Evolutionary conservation across 441 rosid species (phyloP), one percentile per base, ranked within the genome.

Genomic region (Macaranga tanarius): DNA sequence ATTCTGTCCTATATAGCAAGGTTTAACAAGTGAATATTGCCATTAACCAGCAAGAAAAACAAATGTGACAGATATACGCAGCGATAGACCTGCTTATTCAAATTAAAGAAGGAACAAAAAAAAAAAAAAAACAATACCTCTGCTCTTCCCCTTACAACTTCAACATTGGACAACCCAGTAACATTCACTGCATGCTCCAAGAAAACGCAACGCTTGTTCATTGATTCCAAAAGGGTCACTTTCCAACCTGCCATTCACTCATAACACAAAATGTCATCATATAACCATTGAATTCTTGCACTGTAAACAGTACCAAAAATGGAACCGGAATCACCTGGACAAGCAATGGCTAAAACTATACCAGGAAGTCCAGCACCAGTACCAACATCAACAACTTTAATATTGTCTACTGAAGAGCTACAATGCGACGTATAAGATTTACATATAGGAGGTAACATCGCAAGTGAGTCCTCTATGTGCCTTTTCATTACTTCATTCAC

Each of bases 291-390:
- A 50, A 50, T 13, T 3, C n/a, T 57, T n/a, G 58, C n/a, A n/a
- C n/a, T n/a, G n/a, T n/a, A n/a, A 60, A 20, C 1, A 0, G 57
- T 12, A 34, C 13, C 44, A 0, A 25, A 47, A n/a, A 28, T 19
- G 52, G 12, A 23, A 42, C 9, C 57, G 20, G 61, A 61, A 42
- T 68, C 65, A 92, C 97, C 92, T 52, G 96, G 96, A 59, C 90
- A 74, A 34, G 93, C 96, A 73, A 92, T 86, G 42, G 99, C 97
- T 62, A 89, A 81, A 78, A 95, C 77, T 73, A 95, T 40, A 10
- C 99, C 99, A 28, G 97, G 97, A 81, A 92, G 95, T 34, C 97
- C 97, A 0, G 96, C 84, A 5, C 96, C 96, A n/a, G 83, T 91
- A 68, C 97, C 97, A 58, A 95, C 96, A 77, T 92, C 96, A 55